phyloP scores from a whole-genome alignment of 139 green algal genomes.

The Coelastrella sp. region DNA sequence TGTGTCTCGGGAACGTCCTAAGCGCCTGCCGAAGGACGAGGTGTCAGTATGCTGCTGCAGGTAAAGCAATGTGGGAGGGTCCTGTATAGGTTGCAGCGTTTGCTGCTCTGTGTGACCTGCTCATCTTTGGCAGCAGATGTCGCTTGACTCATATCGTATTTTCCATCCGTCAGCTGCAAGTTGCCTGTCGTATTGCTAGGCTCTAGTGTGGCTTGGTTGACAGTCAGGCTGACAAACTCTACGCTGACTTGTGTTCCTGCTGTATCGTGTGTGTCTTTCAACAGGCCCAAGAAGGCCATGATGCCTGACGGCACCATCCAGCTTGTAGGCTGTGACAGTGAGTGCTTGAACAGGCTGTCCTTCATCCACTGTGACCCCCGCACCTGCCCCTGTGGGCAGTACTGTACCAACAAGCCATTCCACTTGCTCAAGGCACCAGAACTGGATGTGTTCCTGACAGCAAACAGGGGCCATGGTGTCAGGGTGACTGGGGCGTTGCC shows the following conservation, averaged over 20 bases:
- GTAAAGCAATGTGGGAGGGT: not conserved
- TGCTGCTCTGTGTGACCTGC: not conserved
- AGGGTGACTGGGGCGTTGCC: constrained; percentile 62
- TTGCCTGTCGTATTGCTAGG: too few relatives aligned
- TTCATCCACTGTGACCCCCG: constrained; percentile 84
- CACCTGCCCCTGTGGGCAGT: constrained; percentile 81
- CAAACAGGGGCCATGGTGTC: constrained; percentile 78
- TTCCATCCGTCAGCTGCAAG: too few relatives aligned
- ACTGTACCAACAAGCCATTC: constrained; percentile 88
- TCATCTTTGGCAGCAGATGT: not conserved
- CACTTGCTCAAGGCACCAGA: constrained; percentile 68
- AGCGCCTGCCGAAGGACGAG: constrained; percentile 75
- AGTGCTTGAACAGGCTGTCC: constrained; percentile 79
- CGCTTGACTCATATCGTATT: too few relatives aligned
- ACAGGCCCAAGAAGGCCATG: constrained; percentile 1
- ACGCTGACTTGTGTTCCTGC: too few relatives aligned
- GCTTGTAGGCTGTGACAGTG: constrained; percentile 63
- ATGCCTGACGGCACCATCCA: constrained; percentile 34
- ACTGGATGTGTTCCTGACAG: constrained; percentile 84
- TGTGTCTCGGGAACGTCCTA: constrained; percentile 42
- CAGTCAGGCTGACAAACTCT: too few relatives aligned
- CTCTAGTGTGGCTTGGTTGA: too few relatives aligned
- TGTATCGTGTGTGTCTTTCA: too few relatives aligned
- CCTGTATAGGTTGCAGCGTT: too few relatives aligned
- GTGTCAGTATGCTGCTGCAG: constrained; percentile 71